Base-by-base conservation (phyloP, 345 rosid species). In the Cardamine occulta region DNA sequence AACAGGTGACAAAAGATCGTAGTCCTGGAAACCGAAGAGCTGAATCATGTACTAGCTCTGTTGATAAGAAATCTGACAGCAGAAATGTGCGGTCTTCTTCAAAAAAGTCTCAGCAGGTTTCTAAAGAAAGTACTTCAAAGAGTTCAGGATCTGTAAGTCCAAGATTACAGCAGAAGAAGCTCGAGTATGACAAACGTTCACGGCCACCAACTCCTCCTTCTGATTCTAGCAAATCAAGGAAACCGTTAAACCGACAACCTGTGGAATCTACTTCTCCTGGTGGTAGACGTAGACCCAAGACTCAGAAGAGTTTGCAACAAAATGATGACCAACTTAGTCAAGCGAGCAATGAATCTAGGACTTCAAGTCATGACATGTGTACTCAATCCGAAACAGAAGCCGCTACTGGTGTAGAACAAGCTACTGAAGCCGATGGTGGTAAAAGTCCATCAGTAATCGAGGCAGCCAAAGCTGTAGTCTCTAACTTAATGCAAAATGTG, bases 171-270 rank as follows among this genome's bases (percentile, higher is more conserved):
- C 97, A 85, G 80, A 91, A 82, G 84, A 94, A 86, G 77, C 72
- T 80, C 62, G 96, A 90, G 66, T 63, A 79, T 45, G 93, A 91
- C 75, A 88, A 81, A 80, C 89, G 82, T 52, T 87, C 96, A 63
- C 86, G 96, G 37, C 92, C 98, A 28, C 98, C 97, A 32, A 86
- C 95, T 11, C 90, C 92, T 72, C 93, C 93, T 8, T 77, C 89
- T 78, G 93, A 88, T 82, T 77, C 84, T 48, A 85, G 63, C 58
- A 90, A 83, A 78, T 77, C 90, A 56, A 85, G 85, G 82, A 87
- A 86, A 79, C 86, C 76, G 42, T 61, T 72, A 65, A 85, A 70
- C 72, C 32, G 79, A 77, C 83, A 86, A 53, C 58, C 56, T 13
- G 67, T 70, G 9, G 93, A 88, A 71, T 81, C 83, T 42, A 74